Evolutionary conservation across 345 rosid genomes (phyloP), one percentile per base, ranked within the genome.

Genomic region (Populus tremula): DNA sequence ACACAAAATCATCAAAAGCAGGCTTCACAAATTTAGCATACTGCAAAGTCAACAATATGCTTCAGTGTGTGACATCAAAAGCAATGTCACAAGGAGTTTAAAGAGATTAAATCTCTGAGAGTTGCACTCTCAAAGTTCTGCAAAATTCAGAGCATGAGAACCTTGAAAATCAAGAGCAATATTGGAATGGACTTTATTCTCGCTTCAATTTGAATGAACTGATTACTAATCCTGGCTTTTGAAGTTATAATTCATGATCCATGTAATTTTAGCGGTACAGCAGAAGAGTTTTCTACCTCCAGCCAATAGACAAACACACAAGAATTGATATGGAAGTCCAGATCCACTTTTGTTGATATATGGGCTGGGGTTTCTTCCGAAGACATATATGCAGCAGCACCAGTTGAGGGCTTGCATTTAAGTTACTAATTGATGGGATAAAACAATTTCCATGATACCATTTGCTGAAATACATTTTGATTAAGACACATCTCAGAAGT

Each of bases 1-100:
- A 89, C 82, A 94, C 90, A 88, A 94, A 94, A 79, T 94, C 97
- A 84, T 94, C 98, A 88, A 94, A 94, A n/a, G 98, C 98, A 49
- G 98, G 98, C 87, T 94, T 94, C 77, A 94, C 98, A 89, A 94
- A 94, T 82, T 92, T 94, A 71, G 96, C 97, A 81, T 94, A 94
- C 97, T 94, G 92, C 84, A 84, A 23, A 84, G 85, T 56, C 69
- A 77, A 76, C 13, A 69, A 23, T 18, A 39, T 23, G 63, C 74
- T 63, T 43, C 79, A 82, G 74, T 68, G 21, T 14, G 59, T 75
- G 43, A 12, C 10, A 75, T 49, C 36, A 16, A 78, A 5, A 67
- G 54, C 66, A 36, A 49, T 67, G 20, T 59, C 49, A 29, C 23
- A 31, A 25, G 5, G 36, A 47, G 47, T 35, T 50, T 36, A 49